phyloP scores from a whole-genome alignment of 306 rosid species.

The Castanea crenata region DNA sequence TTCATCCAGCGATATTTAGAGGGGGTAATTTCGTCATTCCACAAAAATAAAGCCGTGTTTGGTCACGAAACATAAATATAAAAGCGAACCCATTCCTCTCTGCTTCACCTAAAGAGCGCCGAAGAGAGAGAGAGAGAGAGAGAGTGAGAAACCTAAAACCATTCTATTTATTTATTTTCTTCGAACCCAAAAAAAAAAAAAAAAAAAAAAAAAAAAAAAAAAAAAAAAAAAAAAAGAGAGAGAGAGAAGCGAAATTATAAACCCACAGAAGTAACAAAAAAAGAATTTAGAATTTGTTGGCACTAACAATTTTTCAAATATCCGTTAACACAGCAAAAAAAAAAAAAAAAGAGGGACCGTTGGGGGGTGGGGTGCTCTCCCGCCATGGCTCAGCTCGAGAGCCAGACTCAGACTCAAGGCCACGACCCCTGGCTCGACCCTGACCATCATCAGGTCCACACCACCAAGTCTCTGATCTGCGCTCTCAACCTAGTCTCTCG shows the following conservation, averaged over 20 bases:
- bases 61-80: neutral
- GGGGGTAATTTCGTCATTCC: constrained; percentile 20
- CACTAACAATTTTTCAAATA: constrained; percentile 28
- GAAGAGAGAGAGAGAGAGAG: constrained; percentile 24
- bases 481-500: constrained; percentile 94
- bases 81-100: neutral
- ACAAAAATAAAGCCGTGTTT: constrained; percentile 27
- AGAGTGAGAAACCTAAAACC: too few species aligned
- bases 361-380: constrained; percentile 36
- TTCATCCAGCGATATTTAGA: neutral
- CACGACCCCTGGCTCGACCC: constrained; percentile 11
- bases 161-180: neutral
- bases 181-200: constrained; percentile 13
- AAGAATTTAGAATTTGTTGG: neutral
- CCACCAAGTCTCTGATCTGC: constrained; percentile 70
- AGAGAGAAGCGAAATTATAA: neutral
- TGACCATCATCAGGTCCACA: constrained; percentile 29
- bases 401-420: constrained; percentile 23
- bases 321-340: constrained; percentile 21
- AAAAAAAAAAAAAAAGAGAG: neutral
- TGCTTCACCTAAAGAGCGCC: constrained; percentile 32
- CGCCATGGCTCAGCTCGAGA: constrained; percentile 77
- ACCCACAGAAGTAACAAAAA: constrained; percentile 4
- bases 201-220: neutral
- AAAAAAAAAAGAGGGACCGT: constrained; percentile 22